A percentile compares a stretch with the other conserved stretches of the same genome.
phyloP scores from a whole-genome alignment of 176 grass and related monocot genomes.

The Cocos nucifera region DNA sequence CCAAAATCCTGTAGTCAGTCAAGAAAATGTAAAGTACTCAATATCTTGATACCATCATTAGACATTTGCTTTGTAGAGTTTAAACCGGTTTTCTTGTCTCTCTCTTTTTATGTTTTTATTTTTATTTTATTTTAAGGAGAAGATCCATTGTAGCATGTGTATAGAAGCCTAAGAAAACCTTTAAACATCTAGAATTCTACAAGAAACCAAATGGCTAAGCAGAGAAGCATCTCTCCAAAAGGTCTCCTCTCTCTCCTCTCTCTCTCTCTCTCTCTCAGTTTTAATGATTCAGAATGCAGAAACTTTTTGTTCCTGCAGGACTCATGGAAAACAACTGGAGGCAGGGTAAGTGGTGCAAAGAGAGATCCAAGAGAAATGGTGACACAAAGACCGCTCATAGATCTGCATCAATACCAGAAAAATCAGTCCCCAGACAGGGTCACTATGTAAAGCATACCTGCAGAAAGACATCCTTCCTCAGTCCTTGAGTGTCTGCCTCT shows the following conservation, averaged over 20 bases:
- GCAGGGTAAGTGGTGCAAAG: conserved; percentile 1
- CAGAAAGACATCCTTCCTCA: conserved; percentile 16
- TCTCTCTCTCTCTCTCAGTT: not conserved
- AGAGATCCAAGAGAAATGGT: conserved; percentile 17
- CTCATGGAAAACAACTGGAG: conserved; percentile 2
- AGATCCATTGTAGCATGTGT: conserved; percentile 11
- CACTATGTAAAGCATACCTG: conserved; percentile 23
- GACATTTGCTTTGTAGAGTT: too few species aligned
- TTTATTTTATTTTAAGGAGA: conserved; percentile 18
- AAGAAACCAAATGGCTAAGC: conserved; percentile 9
- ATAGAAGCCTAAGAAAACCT: conserved; percentile 11
- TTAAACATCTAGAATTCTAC: conserved; percentile 4
- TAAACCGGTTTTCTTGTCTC: too few species aligned
- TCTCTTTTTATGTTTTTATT: too few species aligned
- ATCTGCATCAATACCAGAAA: conserved; percentile 28
- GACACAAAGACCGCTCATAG: conserved; percentile 33
- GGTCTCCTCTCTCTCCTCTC: conserved; percentile 24
- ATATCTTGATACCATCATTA: too few species aligned
- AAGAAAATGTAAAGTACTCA: too few species aligned
- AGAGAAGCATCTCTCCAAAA: conserved; percentile 17
- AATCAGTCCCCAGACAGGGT: conserved; percentile 22
- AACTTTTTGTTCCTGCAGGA: not conserved
- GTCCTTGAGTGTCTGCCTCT: conserved; percentile 32
- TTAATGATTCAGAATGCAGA: too few species aligned
- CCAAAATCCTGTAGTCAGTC: too few species aligned